Evolutionary conservation across 2,329 filamentous ascomycete species (phyloP).

Genomic region (Colletotrichum ledebouriae): DNA sequence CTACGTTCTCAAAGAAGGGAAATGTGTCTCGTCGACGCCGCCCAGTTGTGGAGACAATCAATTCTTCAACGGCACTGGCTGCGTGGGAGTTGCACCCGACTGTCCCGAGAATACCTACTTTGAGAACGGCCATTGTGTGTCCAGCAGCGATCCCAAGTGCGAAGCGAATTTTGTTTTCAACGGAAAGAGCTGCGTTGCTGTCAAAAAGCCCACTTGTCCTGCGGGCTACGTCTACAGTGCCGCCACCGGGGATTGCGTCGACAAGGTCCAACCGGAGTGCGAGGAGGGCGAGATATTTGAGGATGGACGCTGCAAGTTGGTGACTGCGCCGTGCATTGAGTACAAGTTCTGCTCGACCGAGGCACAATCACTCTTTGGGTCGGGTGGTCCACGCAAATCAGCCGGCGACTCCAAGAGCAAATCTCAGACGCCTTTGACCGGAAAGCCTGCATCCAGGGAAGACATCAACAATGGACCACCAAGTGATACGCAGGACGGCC

Average conservation of each 20-base stretch:
- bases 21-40: slow-evolving; percentile 6
- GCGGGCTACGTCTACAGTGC: background rate
- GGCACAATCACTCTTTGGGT: background rate
- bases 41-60: slow-evolving; percentile 12
- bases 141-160: slow-evolving; percentile 16
- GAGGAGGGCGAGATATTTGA: slow-evolving; percentile 1
- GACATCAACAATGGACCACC: background rate
- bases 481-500: background rate
- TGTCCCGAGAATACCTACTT: slow-evolving; percentile 10
- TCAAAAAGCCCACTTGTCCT: slow-evolving; percentile 8
- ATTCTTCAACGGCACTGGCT: slow-evolving; percentile 9
- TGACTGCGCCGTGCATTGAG: slow-evolving; percentile 13
- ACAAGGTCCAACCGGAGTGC: slow-evolving; percentile 3
- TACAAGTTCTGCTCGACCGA: slow-evolving; percentile 14
- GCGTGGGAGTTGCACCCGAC: background rate
- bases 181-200: slow-evolving; percentile 5
- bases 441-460: slow-evolving; percentile 2
- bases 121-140: slow-evolving; percentile 11
- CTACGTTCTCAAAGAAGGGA: slow-evolving; percentile 11
- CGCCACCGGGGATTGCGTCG: slow-evolving; percentile 5
- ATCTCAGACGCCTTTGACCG: background rate
- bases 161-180: background rate
- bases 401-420: background rate
- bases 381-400: slow-evolving; percentile 11
- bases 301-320: slow-evolving; percentile 10